Percentiles rank a stretch among this genome's conserved stretches.
Evolutionary conservation across 768 basidiomycete species (phyloP).

Genomic region (Cyclocybe aegerita): DNA sequence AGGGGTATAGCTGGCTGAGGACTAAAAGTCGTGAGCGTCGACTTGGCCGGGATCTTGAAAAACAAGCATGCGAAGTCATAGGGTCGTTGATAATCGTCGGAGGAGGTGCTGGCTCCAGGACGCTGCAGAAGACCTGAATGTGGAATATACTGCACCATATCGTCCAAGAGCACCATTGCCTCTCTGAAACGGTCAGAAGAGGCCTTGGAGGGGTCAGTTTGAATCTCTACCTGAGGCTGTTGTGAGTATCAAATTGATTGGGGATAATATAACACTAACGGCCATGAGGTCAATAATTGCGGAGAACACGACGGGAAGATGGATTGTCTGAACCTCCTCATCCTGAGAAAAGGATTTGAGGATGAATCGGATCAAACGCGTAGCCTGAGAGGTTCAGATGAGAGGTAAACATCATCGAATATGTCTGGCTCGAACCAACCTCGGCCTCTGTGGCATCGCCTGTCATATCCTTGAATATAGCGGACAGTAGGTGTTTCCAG

Average conservation of each 20-base stretch:
- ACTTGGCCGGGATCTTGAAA: conserved; percentile 45
- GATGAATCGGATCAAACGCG: conserved; percentile 70
- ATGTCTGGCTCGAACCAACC: conserved; percentile 32
- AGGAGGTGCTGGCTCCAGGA: conserved; percentile 41
- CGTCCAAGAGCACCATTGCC: conserved; percentile 49
- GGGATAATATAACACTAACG: conserved; percentile 40
- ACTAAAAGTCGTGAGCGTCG: conserved; percentile 15
- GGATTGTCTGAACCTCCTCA: conserved; percentile 80
- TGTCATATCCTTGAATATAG: conserved; percentile 54
- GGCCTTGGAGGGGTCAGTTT: conserved; percentile 31
- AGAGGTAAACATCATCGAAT: neutral
- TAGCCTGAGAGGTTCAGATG: conserved; percentile 45
- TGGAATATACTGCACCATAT: conserved; percentile 51
- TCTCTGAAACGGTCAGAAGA: conserved; percentile 37
- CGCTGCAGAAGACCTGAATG: conserved; percentile 49
- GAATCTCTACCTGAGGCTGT: conserved; percentile 34
- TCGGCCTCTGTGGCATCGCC: conserved; percentile 43
- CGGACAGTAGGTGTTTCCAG: conserved; percentile 74
- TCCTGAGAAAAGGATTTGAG: conserved; percentile 80
- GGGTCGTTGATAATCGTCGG: conserved; percentile 34
- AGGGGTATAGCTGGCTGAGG: conserved; percentile 46
- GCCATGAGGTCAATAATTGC: conserved; percentile 63
- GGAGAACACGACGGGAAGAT: conserved; percentile 78
- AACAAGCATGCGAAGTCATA: conserved; percentile 61
- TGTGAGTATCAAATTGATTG: conserved; percentile 4